Base-by-base conservation (phyloP, 495 filamentous ascomycete species). In the Tuber microsphaerosporum region DNA sequence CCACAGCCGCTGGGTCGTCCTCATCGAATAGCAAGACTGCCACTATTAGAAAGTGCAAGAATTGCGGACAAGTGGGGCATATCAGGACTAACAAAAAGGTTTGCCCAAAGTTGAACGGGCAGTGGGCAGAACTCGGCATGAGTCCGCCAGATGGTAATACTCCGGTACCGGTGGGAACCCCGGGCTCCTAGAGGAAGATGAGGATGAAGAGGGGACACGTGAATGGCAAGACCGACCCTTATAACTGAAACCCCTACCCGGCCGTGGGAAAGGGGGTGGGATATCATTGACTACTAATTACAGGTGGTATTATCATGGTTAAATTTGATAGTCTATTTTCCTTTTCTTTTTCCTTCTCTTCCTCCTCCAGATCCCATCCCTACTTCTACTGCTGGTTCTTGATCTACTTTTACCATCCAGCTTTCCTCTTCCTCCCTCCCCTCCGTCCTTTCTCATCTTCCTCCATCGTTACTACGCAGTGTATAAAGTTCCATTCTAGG, bases 11-110 rank as follows among this genome's bases (percentile, higher is more conserved):
- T 34, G 56, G 56, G 14, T 46, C 76, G 37, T 82, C 84, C 34
- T 31, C 12, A 10, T 8, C 56, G 4, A 82, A 83, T 12, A 73
- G 83, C 19, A 82, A 83, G 76, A 85, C 84, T 4, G 89, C 89
- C 16, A 99, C 95, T 2, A 92, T 92, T 42, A 88, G 96, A 77
- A 98, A 97, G 84, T 99, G 95, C 82, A 94, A 96, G 41, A 98
- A 97, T 84, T 99, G 95, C 81, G 94, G 94, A 45, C 91, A 94
- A 81, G 91, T 94, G 34, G 95, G 95, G 39, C 95, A 99, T 81
- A 99, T 99, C 37, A 73, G 81, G 78, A 83, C 81, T 43, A 83
- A 83, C 69, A 83, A 83, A 65, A 83, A 83, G 45, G 73, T 83
- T 7, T 83, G 81, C 17, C 81, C 81, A 14, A 83, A 83, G 42